These are phyloP conservation scores for Pseudozyma sp. DNA, from an alignment of 1,284 basidiomycete species.

Conservation along the genomic window DNA sequence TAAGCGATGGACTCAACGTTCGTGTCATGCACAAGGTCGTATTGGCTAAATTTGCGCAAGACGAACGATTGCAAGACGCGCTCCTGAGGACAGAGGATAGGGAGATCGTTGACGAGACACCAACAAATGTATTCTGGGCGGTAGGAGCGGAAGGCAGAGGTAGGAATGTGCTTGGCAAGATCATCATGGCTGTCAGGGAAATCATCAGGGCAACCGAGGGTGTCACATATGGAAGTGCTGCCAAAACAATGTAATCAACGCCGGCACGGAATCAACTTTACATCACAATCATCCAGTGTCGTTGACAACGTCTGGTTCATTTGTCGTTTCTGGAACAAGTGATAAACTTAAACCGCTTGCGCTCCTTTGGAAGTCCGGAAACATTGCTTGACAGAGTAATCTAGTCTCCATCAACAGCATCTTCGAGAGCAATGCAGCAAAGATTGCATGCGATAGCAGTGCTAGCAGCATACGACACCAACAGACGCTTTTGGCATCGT, in stretches of 20 bases:
- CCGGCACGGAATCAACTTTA: too few relatives aligned
- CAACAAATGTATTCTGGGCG: slow-evolving; percentile 63
- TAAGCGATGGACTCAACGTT: slow-evolving; percentile 53
- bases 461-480: slow-evolving; percentile 6
- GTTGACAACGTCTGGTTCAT: too few relatives aligned
- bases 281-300: too few relatives aligned
- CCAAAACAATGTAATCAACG: slow-evolving; percentile 23
- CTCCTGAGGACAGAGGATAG: slow-evolving; percentile 53
- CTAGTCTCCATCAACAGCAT: slow-evolving; percentile 18
- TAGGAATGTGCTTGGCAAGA: slow-evolving; percentile 56
- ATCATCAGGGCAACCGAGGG: slow-evolving; percentile 34
- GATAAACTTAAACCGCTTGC: too few relatives aligned
- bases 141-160: slow-evolving; percentile 27
- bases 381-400: not conserved
- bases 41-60: slow-evolving; percentile 57
- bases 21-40: slow-evolving; percentile 53
- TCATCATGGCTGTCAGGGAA: slow-evolving; percentile 50
- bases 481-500: slow-evolving; percentile 6
- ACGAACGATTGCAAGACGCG: slow-evolving; percentile 24
- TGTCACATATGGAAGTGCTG: slow-evolving; percentile 50
- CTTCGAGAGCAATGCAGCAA: slow-evolving; percentile 12
- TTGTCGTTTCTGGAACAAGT: too few relatives aligned
- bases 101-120: slow-evolving; percentile 49
- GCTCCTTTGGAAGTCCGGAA: too few relatives aligned
- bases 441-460: slow-evolving; percentile 15